Evolutionary conservation across 768 basidiomycete genomes (phyloP).

Genomic region (Russula foetens): DNA sequence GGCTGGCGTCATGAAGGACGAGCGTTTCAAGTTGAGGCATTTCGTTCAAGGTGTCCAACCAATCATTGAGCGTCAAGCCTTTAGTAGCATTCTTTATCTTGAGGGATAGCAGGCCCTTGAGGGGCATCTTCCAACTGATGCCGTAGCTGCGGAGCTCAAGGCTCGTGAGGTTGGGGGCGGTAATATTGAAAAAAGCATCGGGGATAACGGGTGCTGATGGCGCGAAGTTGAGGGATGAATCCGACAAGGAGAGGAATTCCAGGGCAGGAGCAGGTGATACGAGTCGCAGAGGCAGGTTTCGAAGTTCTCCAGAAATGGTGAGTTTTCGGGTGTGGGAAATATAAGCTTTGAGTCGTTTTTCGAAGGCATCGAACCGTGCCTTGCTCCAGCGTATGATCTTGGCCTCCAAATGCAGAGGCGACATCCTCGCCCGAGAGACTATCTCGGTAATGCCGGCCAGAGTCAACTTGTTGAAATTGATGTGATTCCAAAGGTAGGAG

Average conservation of each 20-base stretch:
- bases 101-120: background rate
- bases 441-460: background rate
- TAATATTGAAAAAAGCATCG: too few relatives aligned
- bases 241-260: background rate
- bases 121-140: too few relatives aligned
- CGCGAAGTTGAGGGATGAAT: too few relatives aligned
- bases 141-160: too few relatives aligned
- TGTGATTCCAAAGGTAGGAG: conserved; percentile 2
- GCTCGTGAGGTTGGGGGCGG: too few relatives aligned
- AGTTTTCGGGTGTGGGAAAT: background rate
- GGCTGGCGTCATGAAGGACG: background rate
- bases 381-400: background rate
- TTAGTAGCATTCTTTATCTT: background rate
- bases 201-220: too few relatives aligned
- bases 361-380: background rate
- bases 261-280: too few relatives aligned
- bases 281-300: background rate
- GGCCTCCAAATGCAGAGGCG: background rate
- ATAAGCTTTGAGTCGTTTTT: background rate
- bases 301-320: background rate
- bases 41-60: conserved; percentile 1
- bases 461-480: background rate
- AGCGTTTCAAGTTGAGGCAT: background rate
- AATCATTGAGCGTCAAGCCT: background rate
- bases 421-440: background rate